phyloP scores from a whole-genome alignment of 129 eudicot species.

The Flaveria ramosissima region DNA sequence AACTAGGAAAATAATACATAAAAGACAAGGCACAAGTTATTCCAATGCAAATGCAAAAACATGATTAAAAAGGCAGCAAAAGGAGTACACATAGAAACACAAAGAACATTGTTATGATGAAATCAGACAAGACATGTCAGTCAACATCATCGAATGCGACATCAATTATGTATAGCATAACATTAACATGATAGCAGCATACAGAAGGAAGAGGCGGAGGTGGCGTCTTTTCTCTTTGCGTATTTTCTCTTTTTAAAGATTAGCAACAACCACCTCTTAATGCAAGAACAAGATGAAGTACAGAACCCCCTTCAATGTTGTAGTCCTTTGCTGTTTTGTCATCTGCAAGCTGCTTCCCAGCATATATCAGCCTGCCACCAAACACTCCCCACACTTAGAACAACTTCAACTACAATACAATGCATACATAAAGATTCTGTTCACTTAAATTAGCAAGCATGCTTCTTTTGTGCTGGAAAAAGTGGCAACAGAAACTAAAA shows the following conservation, averaged over 20 bases:
- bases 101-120: constrained; percentile 23
- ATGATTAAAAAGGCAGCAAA: not conserved
- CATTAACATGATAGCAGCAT: not conserved
- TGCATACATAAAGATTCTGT: not conserved
- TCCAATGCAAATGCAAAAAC: constrained; percentile 2
- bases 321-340: constrained; percentile 86
- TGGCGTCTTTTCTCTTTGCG: not conserved
- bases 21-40: not conserved
- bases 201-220: no score
- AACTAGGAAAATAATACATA: not conserved
- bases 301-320: constrained; percentile 87
- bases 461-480: not conserved
- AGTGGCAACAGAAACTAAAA: not conserved
- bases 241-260: not conserved
- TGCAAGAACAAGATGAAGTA: constrained; percentile 90
- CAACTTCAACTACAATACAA: not conserved
- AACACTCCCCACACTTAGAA: not conserved
- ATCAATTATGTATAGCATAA: constrained; percentile 22
- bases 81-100: constrained; percentile 17
- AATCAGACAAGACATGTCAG: constrained; percentile 18
- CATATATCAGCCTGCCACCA: constrained; percentile 72
- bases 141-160: not conserved
- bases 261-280: constrained; percentile 56
- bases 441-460: not conserved
- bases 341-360: constrained; percentile 90